Evolutionary conservation across 257 asterid species (phyloP).

Genomic region (Cruciata laevipes): DNA sequence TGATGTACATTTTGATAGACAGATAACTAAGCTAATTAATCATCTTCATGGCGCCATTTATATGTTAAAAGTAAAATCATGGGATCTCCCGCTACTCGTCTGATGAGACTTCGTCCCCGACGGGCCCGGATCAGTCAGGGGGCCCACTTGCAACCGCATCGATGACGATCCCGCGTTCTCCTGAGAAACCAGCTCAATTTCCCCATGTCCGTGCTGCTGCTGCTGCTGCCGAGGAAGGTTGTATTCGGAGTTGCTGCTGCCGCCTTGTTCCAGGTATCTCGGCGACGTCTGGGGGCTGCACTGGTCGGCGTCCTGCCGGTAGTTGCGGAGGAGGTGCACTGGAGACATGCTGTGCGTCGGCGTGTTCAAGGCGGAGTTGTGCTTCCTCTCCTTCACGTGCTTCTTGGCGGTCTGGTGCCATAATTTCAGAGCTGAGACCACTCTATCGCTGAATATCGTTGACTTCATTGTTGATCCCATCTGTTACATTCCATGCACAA

Average conservation of each 20-base stretch:
- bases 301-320: conserved; percentile 33
- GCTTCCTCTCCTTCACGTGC: conserved; percentile 53
- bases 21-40: not conserved
- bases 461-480: conserved; percentile 94
- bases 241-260: conserved; percentile 6
- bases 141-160: conserved; percentile 27
- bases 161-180: conserved; percentile 14
- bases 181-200: conserved; percentile 29
- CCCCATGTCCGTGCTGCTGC: conserved; percentile 22
- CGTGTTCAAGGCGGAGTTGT: conserved; percentile 33
- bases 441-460: conserved; percentile 70
- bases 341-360: conserved; percentile 70
- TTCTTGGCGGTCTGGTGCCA: conserved; percentile 93
- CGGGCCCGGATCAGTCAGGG: conserved; percentile 16
- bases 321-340: conserved; percentile 52
- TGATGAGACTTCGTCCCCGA: conserved; percentile 2
- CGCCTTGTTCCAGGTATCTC: conserved; percentile 23
- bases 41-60: not conserved
- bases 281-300: conserved; percentile 33
- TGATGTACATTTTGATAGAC: no score
- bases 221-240: conserved; percentile 11
- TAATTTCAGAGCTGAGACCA: conserved; percentile 55
- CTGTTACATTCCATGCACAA: conserved; percentile 27
- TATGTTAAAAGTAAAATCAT: conserved; percentile 53
- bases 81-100: conserved; percentile 18